Evolutionary conservation across 305 asterid genomes (phyloP), one percentile per base, ranked within the genome.

Genomic region (Plantago rigida): DNA sequence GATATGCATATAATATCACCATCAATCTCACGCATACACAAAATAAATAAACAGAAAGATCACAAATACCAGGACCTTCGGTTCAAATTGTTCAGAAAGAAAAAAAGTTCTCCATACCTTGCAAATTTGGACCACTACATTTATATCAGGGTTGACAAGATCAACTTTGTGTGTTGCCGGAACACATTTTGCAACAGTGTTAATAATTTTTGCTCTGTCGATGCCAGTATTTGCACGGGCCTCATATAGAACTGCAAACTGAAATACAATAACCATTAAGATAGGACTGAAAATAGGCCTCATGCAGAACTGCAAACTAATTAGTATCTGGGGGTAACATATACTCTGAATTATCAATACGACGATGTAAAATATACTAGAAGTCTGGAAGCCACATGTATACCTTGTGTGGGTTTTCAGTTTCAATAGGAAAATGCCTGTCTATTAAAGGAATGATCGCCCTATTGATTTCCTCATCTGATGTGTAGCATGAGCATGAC

Each of bases 141-240:
- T 75, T 56, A 87, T 69, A 59, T 91, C 94, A 28, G 98, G 96
- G 69, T 86, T 84, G 74, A 80, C 75, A 24, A 87, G 95, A 67
- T 91, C 94, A 29, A 91, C 98, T 79, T 79, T 86, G 81, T 91
- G 95, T 41, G 81, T 60, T 56, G 76, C 48, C n/a, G 95, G 88
- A 64, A 91, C 96, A 59, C 78, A 77, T 77, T 86, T 84, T 63
- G 96, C 98, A 17, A 91, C 98, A 13, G 85, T 78, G 68, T 80
- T 79, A 2, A 91, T 88, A 66, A 91, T 81, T 78, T 91, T 91
- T 46, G 68, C 51, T 58, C 94, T 73, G 59, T 87, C 88, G 26
- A 91, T 72, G 47, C 98, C 98, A 53, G 94, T 86, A 77, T 91
- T 91, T 67, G 98, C 95, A 62, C 98, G 96, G 64, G 94, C 86